Conservation (phyloP, 495 filamentous ascomycete species). For the Penicillium argentinense region DNA sequence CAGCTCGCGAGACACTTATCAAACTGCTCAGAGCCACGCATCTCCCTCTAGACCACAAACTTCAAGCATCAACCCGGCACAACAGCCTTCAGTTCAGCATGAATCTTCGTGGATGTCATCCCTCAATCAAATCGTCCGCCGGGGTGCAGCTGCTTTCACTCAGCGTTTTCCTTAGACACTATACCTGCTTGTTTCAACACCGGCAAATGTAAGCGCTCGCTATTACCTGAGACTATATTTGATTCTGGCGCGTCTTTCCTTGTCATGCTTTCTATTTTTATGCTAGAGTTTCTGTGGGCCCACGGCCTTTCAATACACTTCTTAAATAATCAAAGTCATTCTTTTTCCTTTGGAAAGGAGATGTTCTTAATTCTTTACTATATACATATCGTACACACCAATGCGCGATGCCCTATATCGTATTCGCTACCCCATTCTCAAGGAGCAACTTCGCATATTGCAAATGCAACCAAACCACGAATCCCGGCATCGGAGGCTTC, state of each 20-base stretch:
- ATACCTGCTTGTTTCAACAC: neutral
- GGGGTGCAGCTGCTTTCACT: neutral
- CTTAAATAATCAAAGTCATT: neutral
- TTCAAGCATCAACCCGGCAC: neutral
- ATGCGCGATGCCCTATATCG: neutral
- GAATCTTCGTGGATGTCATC: neutral
- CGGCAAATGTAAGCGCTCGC: too few species aligned
- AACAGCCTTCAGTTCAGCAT: neutral
- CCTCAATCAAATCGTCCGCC: neutral
- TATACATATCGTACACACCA: neutral
- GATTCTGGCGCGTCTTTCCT: too few species aligned
- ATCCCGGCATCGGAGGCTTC: conserved; percentile 43
- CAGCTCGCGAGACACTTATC: neutral
- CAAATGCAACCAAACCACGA: conserved; percentile 50
- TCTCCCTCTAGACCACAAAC: neutral
- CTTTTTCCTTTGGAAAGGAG: neutral
- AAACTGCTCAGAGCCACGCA: neutral
- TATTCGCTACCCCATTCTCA: conserved; percentile 7
- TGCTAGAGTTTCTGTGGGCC: too few species aligned
- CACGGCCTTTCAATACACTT: neutral
- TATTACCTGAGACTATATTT: too few species aligned
- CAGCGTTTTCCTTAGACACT: neutral
- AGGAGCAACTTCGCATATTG: conserved; percentile 18
- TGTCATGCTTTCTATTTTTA: neutral
- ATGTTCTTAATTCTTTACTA: neutral